Percentiles rank a stretch among this genome's conserved stretches.
Conservation (phyloP, 2,329 filamentous ascomycete genomes). For the Penicillium sp. region DNA sequence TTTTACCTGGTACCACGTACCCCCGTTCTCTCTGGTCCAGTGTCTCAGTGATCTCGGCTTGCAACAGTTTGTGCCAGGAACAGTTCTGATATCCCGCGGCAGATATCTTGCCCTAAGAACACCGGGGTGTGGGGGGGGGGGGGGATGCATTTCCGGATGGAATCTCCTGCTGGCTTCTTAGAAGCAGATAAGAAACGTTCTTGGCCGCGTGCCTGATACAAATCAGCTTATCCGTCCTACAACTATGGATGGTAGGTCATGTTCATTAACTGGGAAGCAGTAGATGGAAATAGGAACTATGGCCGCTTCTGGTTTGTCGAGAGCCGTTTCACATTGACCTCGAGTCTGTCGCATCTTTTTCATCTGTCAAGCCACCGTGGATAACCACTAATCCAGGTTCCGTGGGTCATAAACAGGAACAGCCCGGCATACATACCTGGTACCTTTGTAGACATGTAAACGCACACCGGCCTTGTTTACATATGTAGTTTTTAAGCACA, state of each 20-base stretch:
- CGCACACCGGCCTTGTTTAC: background rate
- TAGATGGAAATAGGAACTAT: background rate
- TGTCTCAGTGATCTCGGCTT: background rate
- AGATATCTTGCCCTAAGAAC: background rate
- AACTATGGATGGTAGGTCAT: background rate
- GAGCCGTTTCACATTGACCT: background rate
- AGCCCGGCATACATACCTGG: background rate
- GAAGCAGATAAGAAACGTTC: background rate
- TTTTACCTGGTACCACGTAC: background rate
- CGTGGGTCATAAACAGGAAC: background rate
- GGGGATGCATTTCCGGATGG: background rate
- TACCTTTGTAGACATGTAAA: background rate
- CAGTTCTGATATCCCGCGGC: background rate
- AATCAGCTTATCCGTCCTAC: background rate
- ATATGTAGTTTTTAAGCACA: too few relatives aligned
- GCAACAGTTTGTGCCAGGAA: background rate
- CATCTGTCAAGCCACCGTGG: background rate
- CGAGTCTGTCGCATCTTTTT: too few relatives aligned
- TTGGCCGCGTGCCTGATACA: background rate
- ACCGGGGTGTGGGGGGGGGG: too few relatives aligned
- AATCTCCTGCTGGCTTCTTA: background rate
- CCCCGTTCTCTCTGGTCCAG: background rate
- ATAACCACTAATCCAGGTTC: background rate
- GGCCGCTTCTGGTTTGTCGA: background rate
- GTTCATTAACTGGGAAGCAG: background rate